A percentile compares a stretch with the other conserved stretches of the same genome.
These are phyloP conservation scores for Dillenia suffruticosa DNA, from an alignment of 164 flowering plant genomes.

Conservation along the genomic window DNA sequence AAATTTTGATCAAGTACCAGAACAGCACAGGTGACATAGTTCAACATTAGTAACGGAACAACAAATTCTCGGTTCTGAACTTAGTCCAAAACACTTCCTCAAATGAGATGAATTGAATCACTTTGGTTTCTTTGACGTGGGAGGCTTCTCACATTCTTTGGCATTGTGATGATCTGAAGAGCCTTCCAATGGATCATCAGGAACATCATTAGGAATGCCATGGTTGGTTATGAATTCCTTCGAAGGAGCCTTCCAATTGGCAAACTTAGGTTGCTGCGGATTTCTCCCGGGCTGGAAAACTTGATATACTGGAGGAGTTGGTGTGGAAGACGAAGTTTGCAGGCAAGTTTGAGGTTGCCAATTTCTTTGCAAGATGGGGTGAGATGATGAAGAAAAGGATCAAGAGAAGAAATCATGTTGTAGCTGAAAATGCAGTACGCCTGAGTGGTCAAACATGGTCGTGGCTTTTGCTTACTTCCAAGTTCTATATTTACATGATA, in stretches of 20 bases:
- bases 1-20: too few species aligned
- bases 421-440: not conserved
- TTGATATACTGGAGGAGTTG: slow-evolving; percentile 57
- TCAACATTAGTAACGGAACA: too few species aligned
- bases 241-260: slow-evolving; percentile 59
- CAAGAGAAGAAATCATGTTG: slow-evolving; percentile 29
- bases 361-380: slow-evolving; percentile 57
- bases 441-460: not conserved
- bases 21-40: too few species aligned
- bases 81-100: too few species aligned
- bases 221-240: slow-evolving; percentile 73
- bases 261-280: slow-evolving; percentile 53
- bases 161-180: slow-evolving; percentile 45
- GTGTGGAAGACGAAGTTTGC: slow-evolving; percentile 66
- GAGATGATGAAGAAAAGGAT: slow-evolving; percentile 57
- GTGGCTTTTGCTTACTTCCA: too few species aligned
- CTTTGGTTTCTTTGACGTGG: slow-evolving; percentile 30
- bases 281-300: slow-evolving; percentile 64
- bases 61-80: too few species aligned
- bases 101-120: not conserved
- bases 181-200: slow-evolving; percentile 56
- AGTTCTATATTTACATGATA: too few species aligned
- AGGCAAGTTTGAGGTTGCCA: slow-evolving; percentile 62
- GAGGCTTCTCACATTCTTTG: slow-evolving; percentile 9
- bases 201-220: slow-evolving; percentile 73